Evolutionary conservation across 2,329 filamentous ascomycete genomes (phyloP).

Genomic region (Aspergillus fumigatus): DNA sequence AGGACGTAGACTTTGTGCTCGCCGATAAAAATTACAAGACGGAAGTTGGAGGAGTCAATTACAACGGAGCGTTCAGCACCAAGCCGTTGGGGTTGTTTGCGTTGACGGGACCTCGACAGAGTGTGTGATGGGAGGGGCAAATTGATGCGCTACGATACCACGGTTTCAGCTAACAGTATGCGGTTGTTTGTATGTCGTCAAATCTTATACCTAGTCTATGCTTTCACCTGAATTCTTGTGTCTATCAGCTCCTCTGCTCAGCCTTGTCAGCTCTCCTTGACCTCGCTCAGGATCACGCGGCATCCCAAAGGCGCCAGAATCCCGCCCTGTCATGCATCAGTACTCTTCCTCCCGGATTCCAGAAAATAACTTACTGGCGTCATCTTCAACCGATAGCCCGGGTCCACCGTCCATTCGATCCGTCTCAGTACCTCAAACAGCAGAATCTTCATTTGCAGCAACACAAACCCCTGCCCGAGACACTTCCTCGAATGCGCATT

Average conservation of each 20-base stretch:
- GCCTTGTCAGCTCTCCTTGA: not conserved
- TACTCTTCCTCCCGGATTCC: not conserved
- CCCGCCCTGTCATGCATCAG: conserved; percentile 16
- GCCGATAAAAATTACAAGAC: conserved; percentile 50
- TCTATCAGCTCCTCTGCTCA: not conserved
- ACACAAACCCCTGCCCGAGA: conserved; percentile 26
- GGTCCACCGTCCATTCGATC: conserved; percentile 18
- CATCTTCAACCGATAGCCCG: conserved; percentile 20
- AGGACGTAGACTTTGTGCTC: conserved; percentile 64
- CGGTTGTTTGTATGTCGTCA: not conserved
- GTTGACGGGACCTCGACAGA: conserved; percentile 9
- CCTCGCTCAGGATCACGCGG: conserved; percentile 5
- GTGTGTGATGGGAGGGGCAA: not conserved
- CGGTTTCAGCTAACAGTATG: not conserved
- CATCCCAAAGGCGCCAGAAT: conserved; percentile 21
- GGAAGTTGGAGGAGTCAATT: conserved; percentile 24
- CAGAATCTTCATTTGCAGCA: conserved; percentile 23
- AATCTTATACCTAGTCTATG: not conserved
- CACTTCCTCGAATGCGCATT: conserved; percentile 27
- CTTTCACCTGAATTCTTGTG: not conserved
- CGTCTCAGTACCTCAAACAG: conserved; percentile 20
- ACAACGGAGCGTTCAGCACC: conserved; percentile 52
- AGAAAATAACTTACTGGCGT: conserved; percentile 19
- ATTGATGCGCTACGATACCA: not conserved
- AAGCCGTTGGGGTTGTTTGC: conserved; percentile 44